Percentiles rank a stretch among this genome's conserved stretches.
These are phyloP conservation scores for Paramarasmius palmivorus DNA, from an alignment of 1,284 basidiomycete species.

Conservation along the genomic window DNA sequence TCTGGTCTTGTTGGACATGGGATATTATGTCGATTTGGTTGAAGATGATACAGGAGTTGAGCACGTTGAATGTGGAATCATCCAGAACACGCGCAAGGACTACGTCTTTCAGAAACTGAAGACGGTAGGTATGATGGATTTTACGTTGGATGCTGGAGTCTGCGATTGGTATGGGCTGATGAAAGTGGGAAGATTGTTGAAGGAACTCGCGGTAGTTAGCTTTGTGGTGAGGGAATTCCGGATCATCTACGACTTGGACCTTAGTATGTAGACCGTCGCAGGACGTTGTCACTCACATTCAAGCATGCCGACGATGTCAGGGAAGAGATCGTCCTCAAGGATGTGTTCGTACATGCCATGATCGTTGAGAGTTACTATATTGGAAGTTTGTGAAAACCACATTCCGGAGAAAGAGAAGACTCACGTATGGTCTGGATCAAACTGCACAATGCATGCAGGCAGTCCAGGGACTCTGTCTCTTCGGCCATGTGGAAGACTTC, in stretches of 20 bases:
- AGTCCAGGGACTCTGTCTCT: slow-evolving; percentile 87
- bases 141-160: slow-evolving; percentile 78
- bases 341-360: slow-evolving; percentile 95
- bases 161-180: slow-evolving; percentile 82
- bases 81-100: slow-evolving; percentile 93
- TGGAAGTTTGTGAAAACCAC: slow-evolving; percentile 4
- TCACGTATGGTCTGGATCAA: slow-evolving; percentile 94
- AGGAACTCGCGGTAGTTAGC: slow-evolving; percentile 96
- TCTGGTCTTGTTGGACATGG: slow-evolving; percentile 80
- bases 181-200: slow-evolving; percentile 77
- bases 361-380: slow-evolving; percentile 92
- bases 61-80: slow-evolving; percentile 95
- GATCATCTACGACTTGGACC: slow-evolving; percentile 72
- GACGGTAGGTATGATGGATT: slow-evolving; percentile 94
- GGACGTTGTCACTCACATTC: slow-evolving; percentile 72
- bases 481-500: slow-evolving; percentile 87
- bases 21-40: slow-evolving; percentile 98
- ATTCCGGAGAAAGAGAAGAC: slow-evolving; percentile 32
- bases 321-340: slow-evolving; percentile 90
- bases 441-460: slow-evolving; percentile 88
- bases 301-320: slow-evolving; percentile 93
- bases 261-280: slow-evolving; percentile 12
- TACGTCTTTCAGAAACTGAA: slow-evolving; percentile 97
- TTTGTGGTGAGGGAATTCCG: slow-evolving; percentile 93
- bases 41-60: slow-evolving; percentile 97